A percentile compares a stretch with the other conserved stretches of the same genome.
Conservation (phyloP, 371 early-diverging fungal species). For the Mucor indicus region DNA sequence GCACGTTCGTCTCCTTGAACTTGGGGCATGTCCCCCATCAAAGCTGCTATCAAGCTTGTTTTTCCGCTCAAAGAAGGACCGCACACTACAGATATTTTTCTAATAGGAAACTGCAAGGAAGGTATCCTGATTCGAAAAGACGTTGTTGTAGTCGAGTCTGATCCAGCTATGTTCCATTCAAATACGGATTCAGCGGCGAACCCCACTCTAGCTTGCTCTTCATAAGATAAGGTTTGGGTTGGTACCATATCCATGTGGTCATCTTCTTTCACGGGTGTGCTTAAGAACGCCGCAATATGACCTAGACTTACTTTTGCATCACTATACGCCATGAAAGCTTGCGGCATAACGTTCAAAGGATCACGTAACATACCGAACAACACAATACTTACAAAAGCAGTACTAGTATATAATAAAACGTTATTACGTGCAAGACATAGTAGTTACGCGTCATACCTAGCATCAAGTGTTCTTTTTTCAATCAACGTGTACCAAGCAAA, state of each 20-base stretch:
- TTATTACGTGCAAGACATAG: not conserved
- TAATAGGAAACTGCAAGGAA: slow-evolving; percentile 50
- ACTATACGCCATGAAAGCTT: slow-evolving; percentile 54
- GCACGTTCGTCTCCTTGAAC: slow-evolving; percentile 29
- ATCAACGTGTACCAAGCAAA: slow-evolving; percentile 66
- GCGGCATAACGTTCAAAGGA: slow-evolving; percentile 63
- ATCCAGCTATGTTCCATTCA: slow-evolving; percentile 15
- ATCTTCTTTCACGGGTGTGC: slow-evolving; percentile 18
- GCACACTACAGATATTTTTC: slow-evolving; percentile 55
- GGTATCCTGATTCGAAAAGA: slow-evolving; percentile 23
- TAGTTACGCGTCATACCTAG: slow-evolving; percentile 49
- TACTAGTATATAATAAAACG: slow-evolving; percentile 15
- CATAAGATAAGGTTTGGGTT: not conserved
- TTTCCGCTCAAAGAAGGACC: slow-evolving; percentile 69
- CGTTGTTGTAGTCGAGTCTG: not conserved
- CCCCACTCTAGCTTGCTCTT: slow-evolving; percentile 18
- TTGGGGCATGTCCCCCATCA: slow-evolving; percentile 63
- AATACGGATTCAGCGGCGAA: slow-evolving; percentile 19
- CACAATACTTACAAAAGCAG: slow-evolving; percentile 65
- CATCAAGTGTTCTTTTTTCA: slow-evolving; percentile 59
- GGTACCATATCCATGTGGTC: not conserved
- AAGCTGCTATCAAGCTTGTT: slow-evolving; percentile 60
- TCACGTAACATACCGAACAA: slow-evolving; percentile 60
- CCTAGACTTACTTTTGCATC: slow-evolving; percentile 56
- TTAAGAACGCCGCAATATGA: slow-evolving; percentile 54